A percentile compares a stretch with the other conserved stretches of the same genome.
Evolutionary conservation across 1,139 yeast genomes (phyloP).

Genomic region (Yarrowia galli): DNA sequence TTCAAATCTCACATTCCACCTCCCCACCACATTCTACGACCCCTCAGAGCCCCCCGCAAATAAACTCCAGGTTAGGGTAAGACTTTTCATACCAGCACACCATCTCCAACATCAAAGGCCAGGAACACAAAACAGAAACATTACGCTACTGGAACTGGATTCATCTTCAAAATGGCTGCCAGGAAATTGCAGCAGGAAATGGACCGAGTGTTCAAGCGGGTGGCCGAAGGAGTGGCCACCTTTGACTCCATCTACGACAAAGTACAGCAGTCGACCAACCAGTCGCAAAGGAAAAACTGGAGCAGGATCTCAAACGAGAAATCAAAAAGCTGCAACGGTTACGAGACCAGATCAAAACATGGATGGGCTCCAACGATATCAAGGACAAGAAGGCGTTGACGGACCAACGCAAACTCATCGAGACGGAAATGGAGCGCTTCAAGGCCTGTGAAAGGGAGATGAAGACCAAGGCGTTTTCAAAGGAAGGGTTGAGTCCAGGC

Average conservation of each 20-base stretch:
- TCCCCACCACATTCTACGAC: not conserved
- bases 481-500: conserved; percentile 77
- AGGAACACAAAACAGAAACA: not conserved
- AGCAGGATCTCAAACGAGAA: conserved; percentile 88
- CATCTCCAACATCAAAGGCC: not conserved
- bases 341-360: conserved; percentile 93
- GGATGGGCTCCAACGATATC: conserved; percentile 92
- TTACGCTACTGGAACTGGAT: not conserved
- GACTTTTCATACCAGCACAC: conserved; percentile 23
- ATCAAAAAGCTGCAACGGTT: conserved; percentile 93
- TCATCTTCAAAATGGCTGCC: conserved; percentile 60
- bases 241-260: conserved; percentile 91
- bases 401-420: conserved; percentile 85
- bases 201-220: conserved; percentile 94
- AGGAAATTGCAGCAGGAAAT: conserved; percentile 80
- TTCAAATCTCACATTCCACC: not conserved
- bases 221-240: conserved; percentile 86
- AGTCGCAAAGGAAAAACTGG: conserved; percentile 92
- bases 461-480: conserved; percentile 94
- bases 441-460: conserved; percentile 93
- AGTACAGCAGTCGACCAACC: conserved; percentile 79
- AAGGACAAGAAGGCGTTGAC: conserved; percentile 83
- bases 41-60: not conserved
- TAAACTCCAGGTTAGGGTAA: conserved; percentile 28
- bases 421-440: conserved; percentile 88